phyloP scores from a whole-genome alignment of 2,329 filamentous ascomycete genomes.

The Westerdykella sp. region DNA sequence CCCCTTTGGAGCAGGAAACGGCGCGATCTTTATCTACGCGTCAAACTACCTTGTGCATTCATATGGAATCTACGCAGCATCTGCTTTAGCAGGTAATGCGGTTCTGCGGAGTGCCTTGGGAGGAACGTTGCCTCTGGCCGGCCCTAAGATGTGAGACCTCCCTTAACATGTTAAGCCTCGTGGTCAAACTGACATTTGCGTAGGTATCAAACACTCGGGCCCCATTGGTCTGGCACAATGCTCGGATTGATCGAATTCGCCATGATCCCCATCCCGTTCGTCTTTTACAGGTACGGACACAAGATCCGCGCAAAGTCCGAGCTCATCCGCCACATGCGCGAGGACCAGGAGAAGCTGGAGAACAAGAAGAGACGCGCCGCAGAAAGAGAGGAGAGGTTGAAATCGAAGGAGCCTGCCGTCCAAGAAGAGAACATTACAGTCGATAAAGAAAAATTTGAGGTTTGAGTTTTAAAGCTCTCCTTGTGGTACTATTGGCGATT shows the following conservation, averaged over 20 bases:
- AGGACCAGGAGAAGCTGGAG: slow-evolving; percentile 39
- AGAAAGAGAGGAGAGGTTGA: slow-evolving; percentile 40
- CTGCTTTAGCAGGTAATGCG: slow-evolving; percentile 71
- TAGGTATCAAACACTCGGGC: slow-evolving; percentile 58
- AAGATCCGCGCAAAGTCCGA: slow-evolving; percentile 52
- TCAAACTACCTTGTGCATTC: slow-evolving; percentile 72
- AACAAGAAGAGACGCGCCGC: slow-evolving; percentile 34
- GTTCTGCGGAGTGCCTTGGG: slow-evolving; percentile 67
- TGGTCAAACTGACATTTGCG: slow-evolving; percentile 1
- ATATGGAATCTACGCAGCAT: slow-evolving; percentile 77
- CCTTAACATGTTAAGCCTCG: neutral
- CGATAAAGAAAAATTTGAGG: neutral
- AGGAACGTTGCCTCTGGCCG: slow-evolving; percentile 72
- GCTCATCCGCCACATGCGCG: slow-evolving; percentile 47
- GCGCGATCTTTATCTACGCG: slow-evolving; percentile 73
- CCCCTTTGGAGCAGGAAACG: slow-evolving; percentile 72
- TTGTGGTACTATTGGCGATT: no score
- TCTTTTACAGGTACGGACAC: slow-evolving; percentile 62
- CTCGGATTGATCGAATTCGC: slow-evolving; percentile 66
- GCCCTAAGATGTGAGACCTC: slow-evolving; percentile 52
- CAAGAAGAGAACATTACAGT: no score
- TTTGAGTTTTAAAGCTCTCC: neutral
- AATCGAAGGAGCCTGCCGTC: slow-evolving; percentile 5
- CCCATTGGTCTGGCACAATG: slow-evolving; percentile 74
- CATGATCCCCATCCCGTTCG: slow-evolving; percentile 71